phyloP scores from a whole-genome alignment of 176 grass and related monocot species.

The Musa beccarii region DNA sequence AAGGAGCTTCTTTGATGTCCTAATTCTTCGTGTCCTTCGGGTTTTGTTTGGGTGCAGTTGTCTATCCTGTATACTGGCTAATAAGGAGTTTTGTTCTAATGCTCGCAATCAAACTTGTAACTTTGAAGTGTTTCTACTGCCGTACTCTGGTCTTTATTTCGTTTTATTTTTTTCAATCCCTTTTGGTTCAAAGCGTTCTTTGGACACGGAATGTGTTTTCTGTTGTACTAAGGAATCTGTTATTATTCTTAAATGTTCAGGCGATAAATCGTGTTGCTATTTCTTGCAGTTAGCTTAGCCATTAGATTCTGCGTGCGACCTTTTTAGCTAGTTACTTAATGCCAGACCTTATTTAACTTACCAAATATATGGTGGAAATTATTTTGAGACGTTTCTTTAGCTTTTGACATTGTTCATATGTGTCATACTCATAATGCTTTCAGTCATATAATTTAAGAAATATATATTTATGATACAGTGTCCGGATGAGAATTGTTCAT shows the following conservation, averaged over 20 bases:
- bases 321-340: not conserved
- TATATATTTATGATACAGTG: not conserved
- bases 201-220: not conserved
- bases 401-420: not conserved
- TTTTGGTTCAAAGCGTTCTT: not conserved
- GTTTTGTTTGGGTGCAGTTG: not conserved
- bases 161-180: not conserved
- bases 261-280: not conserved
- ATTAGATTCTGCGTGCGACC: not conserved
- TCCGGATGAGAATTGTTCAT: not conserved
- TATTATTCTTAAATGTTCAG: not conserved
- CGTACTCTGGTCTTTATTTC: not conserved
- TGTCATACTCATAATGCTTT: not conserved
- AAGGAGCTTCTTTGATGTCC: not conserved
- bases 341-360: not conserved
- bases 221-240: not conserved
- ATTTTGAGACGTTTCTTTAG: not conserved
- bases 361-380: not conserved
- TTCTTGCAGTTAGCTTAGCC: not conserved
- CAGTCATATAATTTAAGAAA: not conserved
- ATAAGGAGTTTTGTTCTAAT: not conserved
- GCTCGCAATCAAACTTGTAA: not conserved
- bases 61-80: no score
- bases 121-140: not conserved
- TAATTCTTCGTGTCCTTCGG: not conserved